Percentiles rank a stretch among this genome's conserved stretches.
Evolutionary conservation across 306 rosid genomes (phyloP).

Genomic region (Quercus rubra): DNA sequence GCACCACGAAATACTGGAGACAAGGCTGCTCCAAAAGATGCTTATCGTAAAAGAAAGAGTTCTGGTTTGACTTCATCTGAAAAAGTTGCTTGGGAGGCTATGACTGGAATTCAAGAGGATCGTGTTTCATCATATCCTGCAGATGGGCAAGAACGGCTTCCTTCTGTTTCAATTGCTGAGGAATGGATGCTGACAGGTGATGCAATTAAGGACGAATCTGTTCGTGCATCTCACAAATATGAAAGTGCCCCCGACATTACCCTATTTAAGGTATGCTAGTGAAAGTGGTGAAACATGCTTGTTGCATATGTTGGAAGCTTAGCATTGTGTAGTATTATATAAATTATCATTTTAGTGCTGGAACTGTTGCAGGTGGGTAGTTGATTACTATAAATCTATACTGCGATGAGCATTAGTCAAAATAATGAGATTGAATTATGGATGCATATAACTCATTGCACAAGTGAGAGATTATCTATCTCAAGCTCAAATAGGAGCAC

Average conservation of each 20-base stretch:
- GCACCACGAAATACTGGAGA: conserved; percentile 78
- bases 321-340: neutral
- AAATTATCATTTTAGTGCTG: neutral
- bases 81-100: conserved; percentile 95
- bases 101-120: conserved; percentile 98
- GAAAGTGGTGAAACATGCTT: conserved; percentile 14
- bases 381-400: neutral
- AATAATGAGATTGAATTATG: neutral
- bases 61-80: conserved; percentile 92
- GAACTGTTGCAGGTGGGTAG: neutral
- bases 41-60: conserved; percentile 87
- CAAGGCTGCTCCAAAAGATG: conserved; percentile 76
- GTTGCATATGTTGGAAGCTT: conserved; percentile 7
- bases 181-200: conserved; percentile 99
- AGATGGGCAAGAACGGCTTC: conserved; percentile 95
- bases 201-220: conserved; percentile 62
- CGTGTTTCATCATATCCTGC: conserved; percentile 60
- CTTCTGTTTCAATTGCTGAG: conserved; percentile 81
- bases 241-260: conserved; percentile 95
- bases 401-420: neutral
- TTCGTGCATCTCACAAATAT: conserved; percentile 83
- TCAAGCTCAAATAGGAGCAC: neutral
- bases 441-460: no score
- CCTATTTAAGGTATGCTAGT: conserved; percentile 71
- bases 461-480: neutral